Conservation (phyloP, 176 grass and related monocot genomes). For the Oryza nivara region DNA sequence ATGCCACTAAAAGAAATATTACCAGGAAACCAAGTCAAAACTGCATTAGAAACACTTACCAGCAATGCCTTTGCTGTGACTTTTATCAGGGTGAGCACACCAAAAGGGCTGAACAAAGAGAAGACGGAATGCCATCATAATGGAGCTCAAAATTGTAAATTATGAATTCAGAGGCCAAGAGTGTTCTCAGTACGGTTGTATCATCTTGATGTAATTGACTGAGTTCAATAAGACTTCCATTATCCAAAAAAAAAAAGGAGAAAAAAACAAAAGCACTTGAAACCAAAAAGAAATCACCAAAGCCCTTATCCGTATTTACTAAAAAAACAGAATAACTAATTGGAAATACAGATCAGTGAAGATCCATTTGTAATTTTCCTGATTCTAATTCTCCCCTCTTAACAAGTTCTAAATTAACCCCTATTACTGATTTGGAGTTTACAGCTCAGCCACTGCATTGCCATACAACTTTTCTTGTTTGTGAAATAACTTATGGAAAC, state of each 20-base stretch:
- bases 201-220: too few species aligned
- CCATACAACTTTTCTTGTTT: too few species aligned
- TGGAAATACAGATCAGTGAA: not conserved
- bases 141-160: slow-evolving; percentile 3
- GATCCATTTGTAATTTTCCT: not conserved
- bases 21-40: slow-evolving; percentile 5
- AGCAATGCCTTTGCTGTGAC: slow-evolving; percentile 40
- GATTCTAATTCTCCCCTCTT: not conserved
- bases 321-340: not conserved
- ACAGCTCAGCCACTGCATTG: too few species aligned
- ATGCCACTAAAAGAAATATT: not conserved
- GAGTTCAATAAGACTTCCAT: too few species aligned
- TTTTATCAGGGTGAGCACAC: not conserved
- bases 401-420: slow-evolving; percentile 7
- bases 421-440: not conserved
- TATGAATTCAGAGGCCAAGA: not conserved
- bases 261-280: slow-evolving; percentile 9
- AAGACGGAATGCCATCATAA: not conserved
- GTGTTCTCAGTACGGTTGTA: too few species aligned
- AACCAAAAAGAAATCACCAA: not conserved
- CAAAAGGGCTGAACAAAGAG: slow-evolving; percentile 57
- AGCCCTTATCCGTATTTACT: slow-evolving; percentile 25
- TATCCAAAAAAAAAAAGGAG: not conserved
- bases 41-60: slow-evolving; percentile 44
- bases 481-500: too few species aligned